Percentiles rank a stretch among this genome's conserved stretches.
phyloP scores from a whole-genome alignment of 768 basidiomycete species.

The Hirschioporus abietinus region DNA sequence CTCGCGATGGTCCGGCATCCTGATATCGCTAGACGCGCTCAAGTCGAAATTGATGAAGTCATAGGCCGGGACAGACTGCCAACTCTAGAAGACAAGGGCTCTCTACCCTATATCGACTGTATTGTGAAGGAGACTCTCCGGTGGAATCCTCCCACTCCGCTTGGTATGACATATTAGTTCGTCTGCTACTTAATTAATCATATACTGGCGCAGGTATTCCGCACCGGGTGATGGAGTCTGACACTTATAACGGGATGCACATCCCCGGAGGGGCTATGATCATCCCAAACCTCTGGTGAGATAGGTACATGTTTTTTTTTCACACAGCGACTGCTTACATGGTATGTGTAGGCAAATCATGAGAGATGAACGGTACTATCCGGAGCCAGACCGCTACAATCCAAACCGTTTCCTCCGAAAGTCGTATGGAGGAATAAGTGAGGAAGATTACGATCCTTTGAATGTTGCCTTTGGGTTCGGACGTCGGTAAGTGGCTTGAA shows the following conservation, averaged over 20 bases:
- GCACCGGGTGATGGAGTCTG: slow-evolving; percentile 8
- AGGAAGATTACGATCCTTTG: slow-evolving; percentile 25
- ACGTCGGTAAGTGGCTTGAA: slow-evolving; percentile 18
- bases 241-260: slow-evolving; percentile 5
- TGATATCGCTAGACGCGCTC: slow-evolving; percentile 27
- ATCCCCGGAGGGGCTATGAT: slow-evolving; percentile 10
- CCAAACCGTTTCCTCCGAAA: slow-evolving; percentile 19
- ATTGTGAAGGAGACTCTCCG: slow-evolving; percentile 16
- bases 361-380: slow-evolving; percentile 16
- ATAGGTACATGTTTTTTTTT: background rate
- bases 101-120: slow-evolving; percentile 25
- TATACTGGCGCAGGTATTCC: slow-evolving; percentile 3
- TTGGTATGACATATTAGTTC: background rate
- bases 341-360: slow-evolving; percentile 17
- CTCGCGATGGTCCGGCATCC: slow-evolving; percentile 28
- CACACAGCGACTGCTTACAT: background rate
- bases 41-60: slow-evolving; percentile 29
- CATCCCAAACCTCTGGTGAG: slow-evolving; percentile 6
- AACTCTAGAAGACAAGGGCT: slow-evolving; percentile 20
- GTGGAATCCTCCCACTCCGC: slow-evolving; percentile 8
- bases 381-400: slow-evolving; percentile 16
- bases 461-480: slow-evolving; percentile 33
- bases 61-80: slow-evolving; percentile 28
- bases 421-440: slow-evolving; percentile 10
- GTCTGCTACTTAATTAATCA: background rate